Percentiles rank a stretch among this genome's conserved stretches.
phyloP scores from a whole-genome alignment of 352 stramenopile genomes.

The Phytophthora syringae region DNA sequence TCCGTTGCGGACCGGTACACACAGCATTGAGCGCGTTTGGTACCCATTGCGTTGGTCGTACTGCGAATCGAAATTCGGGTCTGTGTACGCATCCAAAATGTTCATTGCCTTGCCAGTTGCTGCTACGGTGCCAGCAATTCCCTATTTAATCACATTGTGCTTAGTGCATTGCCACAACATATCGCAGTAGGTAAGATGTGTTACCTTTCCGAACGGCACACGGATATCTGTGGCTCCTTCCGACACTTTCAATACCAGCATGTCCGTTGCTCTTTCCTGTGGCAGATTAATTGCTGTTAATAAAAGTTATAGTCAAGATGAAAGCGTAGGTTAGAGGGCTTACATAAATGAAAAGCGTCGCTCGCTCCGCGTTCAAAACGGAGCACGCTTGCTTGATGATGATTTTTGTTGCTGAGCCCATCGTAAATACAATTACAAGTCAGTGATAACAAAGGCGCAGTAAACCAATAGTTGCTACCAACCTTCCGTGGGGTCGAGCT shows the following conservation, averaged over 20 bases:
- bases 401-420: constrained; percentile 74
- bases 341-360: constrained; percentile 91
- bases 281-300: neutral
- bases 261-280: constrained; percentile 76
- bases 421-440: constrained; percentile 1
- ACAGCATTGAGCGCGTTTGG: constrained; percentile 92
- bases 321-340: constrained; percentile 9
- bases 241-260: constrained; percentile 87
- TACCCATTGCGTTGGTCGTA: constrained; percentile 94
- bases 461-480: neutral
- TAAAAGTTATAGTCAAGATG: neutral
- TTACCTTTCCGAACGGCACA: constrained; percentile 81
- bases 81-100: constrained; percentile 93
- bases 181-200: neutral
- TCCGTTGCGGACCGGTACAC: constrained; percentile 85
- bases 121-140: constrained; percentile 90
- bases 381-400: constrained; percentile 90
- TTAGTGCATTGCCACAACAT: neutral
- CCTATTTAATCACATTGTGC: constrained; percentile 38
- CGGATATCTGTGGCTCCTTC: constrained; percentile 88
- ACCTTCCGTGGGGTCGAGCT: constrained; percentile 82
- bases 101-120: constrained; percentile 84
- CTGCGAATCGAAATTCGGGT: constrained; percentile 92
- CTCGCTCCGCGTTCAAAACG: constrained; percentile 89
- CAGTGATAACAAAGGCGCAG: neutral